These are phyloP conservation scores for Apiospora rasikravindrae DNA, from an alignment of 2,329 filamentous ascomycete species.

Conservation along the genomic window DNA sequence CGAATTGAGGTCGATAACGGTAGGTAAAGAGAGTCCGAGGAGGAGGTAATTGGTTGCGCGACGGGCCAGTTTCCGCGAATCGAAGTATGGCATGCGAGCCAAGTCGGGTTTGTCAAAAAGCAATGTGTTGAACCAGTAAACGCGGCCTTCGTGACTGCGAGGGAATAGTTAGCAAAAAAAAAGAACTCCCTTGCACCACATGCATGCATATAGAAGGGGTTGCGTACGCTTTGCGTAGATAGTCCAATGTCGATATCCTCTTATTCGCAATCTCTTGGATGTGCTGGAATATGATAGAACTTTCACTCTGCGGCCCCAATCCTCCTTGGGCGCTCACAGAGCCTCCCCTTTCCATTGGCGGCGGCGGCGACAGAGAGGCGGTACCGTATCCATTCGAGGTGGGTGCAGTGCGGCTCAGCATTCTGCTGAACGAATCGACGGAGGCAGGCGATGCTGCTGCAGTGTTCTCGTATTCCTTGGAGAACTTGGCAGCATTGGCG, in stretches of 20 bases:
- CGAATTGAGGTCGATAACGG: constrained; percentile 86
- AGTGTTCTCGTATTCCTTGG: constrained; percentile 36
- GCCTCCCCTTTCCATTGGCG: constrained; percentile 26
- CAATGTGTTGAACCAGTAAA: constrained; percentile 98
- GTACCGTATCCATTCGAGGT: constrained; percentile 39
- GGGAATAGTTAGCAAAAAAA: not conserved
- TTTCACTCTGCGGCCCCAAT: constrained; percentile 49
- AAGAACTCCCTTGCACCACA: not conserved
- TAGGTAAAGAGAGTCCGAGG: constrained; percentile 88
- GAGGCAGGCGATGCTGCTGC: constrained; percentile 38
- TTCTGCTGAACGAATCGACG: constrained; percentile 47
- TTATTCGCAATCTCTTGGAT: constrained; percentile 89
- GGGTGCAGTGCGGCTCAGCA: constrained; percentile 50
- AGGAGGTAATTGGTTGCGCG: constrained; percentile 94
- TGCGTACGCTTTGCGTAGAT: constrained; percentile 86
- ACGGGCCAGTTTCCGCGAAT: constrained; percentile 80
- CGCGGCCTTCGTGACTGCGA: constrained; percentile 82
- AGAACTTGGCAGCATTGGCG: constrained; percentile 52
- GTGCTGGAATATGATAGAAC: constrained; percentile 59
- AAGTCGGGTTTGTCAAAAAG: constrained; percentile 87
- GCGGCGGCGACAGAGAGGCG: constrained; percentile 31
- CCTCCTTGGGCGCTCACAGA: constrained; percentile 15
- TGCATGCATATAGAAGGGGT: not conserved
- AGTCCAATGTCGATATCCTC: constrained; percentile 91
- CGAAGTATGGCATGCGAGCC: constrained; percentile 82